A percentile compares a stretch with the other conserved stretches of the same genome.
phyloP scores from a whole-genome alignment of 768 basidiomycete genomes.

The Leccinum fibrillosum region DNA sequence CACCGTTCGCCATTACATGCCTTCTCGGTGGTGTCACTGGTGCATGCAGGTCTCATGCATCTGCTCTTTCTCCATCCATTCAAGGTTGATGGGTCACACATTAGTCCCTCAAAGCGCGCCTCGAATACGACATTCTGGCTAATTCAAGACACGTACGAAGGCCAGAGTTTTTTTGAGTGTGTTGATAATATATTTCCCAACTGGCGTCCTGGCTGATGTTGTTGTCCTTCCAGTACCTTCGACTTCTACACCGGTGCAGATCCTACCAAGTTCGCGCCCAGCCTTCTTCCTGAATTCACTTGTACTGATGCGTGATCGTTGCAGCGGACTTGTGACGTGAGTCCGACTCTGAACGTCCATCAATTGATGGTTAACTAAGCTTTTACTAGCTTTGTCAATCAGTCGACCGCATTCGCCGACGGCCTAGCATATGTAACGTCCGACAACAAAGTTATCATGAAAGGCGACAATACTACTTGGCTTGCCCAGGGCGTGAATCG shows the following conservation, averaged over 20 bases:
- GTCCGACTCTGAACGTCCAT: constrained; percentile 25
- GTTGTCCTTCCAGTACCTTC: constrained; percentile 41
- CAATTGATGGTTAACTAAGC: constrained; percentile 2
- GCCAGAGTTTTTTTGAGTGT: constrained; percentile 69
- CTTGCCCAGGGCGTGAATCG: constrained; percentile 53
- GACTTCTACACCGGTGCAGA: constrained; percentile 58
- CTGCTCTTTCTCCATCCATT: constrained; percentile 1
- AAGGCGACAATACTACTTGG: constrained; percentile 65
- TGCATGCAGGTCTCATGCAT: constrained; percentile 11
- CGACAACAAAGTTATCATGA: constrained; percentile 67
- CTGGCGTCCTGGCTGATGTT: constrained; percentile 3
- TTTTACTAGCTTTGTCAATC: constrained; percentile 56
- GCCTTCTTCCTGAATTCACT: constrained; percentile 5
- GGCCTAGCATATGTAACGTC: constrained; percentile 56
- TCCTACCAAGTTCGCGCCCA: constrained; percentile 53
- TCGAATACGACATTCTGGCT: constrained; percentile 56
- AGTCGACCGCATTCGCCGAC: constrained; percentile 47
- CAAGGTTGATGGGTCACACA: not conserved
- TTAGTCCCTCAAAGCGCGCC: constrained; percentile 14
- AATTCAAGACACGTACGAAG: constrained; percentile 63
- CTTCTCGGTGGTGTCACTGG: constrained; percentile 12
- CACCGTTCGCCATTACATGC: constrained; percentile 12
- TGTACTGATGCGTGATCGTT: constrained; percentile 12
- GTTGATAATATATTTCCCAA: constrained; percentile 19
- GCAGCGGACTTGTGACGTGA: constrained; percentile 70